phyloP scores from a whole-genome alignment of 345 rosid species.

The Hibiscus syriacus region DNA sequence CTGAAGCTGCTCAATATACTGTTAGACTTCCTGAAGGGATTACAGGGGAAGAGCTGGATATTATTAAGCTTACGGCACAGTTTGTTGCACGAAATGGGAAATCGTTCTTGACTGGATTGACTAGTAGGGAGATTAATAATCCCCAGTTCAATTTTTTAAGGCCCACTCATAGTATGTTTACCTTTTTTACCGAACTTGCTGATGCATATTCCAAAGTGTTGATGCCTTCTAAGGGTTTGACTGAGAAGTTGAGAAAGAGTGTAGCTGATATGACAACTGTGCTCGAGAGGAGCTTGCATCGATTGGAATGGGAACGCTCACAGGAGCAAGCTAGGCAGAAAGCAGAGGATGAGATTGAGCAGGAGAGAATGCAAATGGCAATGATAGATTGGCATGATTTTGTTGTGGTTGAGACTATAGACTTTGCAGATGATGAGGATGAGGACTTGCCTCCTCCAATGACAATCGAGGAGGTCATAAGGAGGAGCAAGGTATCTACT shows the following conservation, averaged over 20 bases:
- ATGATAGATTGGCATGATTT: conserved; percentile 96
- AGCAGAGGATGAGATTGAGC: conserved; percentile 84
- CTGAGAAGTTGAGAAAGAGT: conserved; percentile 52
- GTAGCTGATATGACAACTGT: conserved; percentile 63
- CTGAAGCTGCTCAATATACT: conserved; percentile 72
- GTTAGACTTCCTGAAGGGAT: conserved; percentile 73
- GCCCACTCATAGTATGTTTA: conserved; percentile 82
- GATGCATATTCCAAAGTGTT: conserved; percentile 75
- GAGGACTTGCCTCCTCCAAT: conserved; percentile 72
- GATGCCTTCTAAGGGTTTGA: conserved; percentile 66
- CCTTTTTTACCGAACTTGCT: conserved; percentile 62
- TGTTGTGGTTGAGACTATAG: conserved; percentile 71
- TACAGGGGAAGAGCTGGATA: conserved; percentile 73
- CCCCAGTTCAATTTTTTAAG: conserved; percentile 77
- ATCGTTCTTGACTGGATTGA: conserved; percentile 58
- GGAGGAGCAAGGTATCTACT: conserved; percentile 76
- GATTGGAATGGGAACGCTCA: conserved; percentile 78
- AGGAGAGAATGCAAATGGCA: conserved; percentile 84
- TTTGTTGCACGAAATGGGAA: conserved; percentile 80
- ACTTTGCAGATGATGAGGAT: conserved; percentile 82
- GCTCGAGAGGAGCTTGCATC: conserved; percentile 72
- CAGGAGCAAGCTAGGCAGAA: conserved; percentile 82
- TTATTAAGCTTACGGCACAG: conserved; percentile 78
- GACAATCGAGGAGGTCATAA: conserved; percentile 78
- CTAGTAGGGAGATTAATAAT: conserved; percentile 63